These are phyloP conservation scores for Periglandula ipomoeae DNA, from an alignment of 2,329 filamentous ascomycete genomes.

Conservation along the genomic window DNA sequence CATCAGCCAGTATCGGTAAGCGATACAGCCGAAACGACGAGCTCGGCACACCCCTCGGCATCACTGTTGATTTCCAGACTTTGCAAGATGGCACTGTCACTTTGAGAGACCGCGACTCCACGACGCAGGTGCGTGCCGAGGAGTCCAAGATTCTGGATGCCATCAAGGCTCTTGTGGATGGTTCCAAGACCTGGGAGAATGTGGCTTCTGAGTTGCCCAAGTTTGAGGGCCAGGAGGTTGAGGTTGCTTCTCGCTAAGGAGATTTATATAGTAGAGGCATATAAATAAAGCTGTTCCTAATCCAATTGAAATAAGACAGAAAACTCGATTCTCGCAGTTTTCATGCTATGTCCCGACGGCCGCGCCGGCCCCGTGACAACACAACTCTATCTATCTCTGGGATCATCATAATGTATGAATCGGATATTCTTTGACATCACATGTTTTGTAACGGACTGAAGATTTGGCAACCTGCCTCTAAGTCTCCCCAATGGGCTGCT, in stretches of 20 bases:
- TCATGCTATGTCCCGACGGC: no score
- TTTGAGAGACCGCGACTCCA: constrained; percentile 82
- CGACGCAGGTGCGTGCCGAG: constrained; percentile 77
- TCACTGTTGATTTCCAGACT: constrained; percentile 95
- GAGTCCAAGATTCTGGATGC: constrained; percentile 73
- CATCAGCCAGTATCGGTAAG: constrained; percentile 86
- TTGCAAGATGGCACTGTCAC: constrained; percentile 81
- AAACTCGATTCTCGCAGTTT: no score
- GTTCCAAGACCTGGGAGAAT: constrained; percentile 53
- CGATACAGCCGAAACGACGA: constrained; percentile 93
- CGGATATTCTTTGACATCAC: no score
- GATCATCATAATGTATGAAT: no score
- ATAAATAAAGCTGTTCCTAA: neutral
- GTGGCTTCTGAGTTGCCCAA: constrained; percentile 69
- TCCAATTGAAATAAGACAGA: no score
- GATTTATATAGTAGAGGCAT: neutral
- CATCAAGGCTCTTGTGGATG: constrained; percentile 45
- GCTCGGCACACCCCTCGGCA: constrained; percentile 84
- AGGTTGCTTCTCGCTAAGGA: constrained; percentile 27
- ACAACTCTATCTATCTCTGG: no score
- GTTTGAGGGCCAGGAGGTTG: constrained; percentile 69
- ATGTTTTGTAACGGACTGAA: no score
- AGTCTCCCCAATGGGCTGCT: no score
- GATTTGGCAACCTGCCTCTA: no score
- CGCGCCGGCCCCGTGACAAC: no score